phyloP scores from a whole-genome alignment of 768 basidiomycete species.

The Termitomyces sp. region DNA sequence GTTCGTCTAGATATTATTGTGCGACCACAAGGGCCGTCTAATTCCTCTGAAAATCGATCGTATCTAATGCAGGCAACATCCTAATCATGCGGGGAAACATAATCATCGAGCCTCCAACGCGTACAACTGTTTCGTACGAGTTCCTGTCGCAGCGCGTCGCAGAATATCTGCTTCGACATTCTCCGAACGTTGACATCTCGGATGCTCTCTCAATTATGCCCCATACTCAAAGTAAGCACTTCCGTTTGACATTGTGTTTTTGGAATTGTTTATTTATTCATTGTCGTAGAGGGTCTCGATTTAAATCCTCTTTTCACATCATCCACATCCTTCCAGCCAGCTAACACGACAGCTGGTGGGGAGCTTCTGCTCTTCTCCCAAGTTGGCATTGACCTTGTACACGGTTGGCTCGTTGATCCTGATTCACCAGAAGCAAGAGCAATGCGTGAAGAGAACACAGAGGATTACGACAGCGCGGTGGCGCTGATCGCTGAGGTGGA shows the following conservation, averaged over 20 bases:
- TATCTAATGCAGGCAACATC: constrained; percentile 61
- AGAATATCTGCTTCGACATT: constrained; percentile 65
- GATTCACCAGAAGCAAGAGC: constrained; percentile 51
- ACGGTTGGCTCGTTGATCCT: constrained; percentile 86
- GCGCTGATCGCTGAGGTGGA: constrained; percentile 77
- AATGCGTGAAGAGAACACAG: constrained; percentile 34
- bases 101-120: constrained; percentile 57
- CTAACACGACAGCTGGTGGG: constrained; percentile 47
- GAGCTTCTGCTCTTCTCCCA: constrained; percentile 85
- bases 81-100: constrained; percentile 83
- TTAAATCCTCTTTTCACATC: constrained; percentile 81
- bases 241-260: not conserved
- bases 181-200: constrained; percentile 57
- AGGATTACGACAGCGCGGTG: constrained; percentile 73
- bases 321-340: constrained; percentile 60
- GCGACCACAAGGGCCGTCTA: not conserved
- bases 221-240: constrained; percentile 60
- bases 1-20: constrained; percentile 32
- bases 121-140: constrained; percentile 75
- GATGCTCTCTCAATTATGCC: constrained; percentile 75
- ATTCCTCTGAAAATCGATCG: constrained; percentile 3
- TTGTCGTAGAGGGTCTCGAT: constrained; percentile 73
- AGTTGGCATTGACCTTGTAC: constrained; percentile 74
- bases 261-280: not conserved
- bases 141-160: constrained; percentile 79